Conservation (phyloP, 2,329 filamentous ascomycete genomes). For the Stemphylium beticola region DNA sequence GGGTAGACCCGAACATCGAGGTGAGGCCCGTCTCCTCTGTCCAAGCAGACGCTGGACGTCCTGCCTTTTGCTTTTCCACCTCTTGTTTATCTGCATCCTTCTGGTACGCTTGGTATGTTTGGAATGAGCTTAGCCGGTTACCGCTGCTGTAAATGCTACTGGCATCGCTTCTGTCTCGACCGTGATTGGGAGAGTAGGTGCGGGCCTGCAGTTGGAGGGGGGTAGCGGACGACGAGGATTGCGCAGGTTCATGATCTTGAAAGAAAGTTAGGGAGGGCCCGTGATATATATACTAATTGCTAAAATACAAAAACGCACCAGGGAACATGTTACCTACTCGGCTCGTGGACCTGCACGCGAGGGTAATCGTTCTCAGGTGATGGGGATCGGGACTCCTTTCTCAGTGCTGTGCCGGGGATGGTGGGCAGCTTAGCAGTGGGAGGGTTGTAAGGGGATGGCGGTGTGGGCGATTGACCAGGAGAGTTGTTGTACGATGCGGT, state of each 20-base stretch:
- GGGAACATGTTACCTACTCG: constrained; percentile 42
- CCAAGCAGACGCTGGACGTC: constrained; percentile 24
- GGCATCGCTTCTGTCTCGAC: constrained; percentile 39
- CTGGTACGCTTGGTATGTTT: constrained; percentile 25
- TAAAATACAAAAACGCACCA: constrained; percentile 36
- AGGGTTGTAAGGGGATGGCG: constrained; percentile 33
- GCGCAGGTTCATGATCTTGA: constrained; percentile 28
- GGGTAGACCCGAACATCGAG: constrained; percentile 21
- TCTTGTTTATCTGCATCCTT: constrained; percentile 7
- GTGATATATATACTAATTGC: constrained; percentile 26
- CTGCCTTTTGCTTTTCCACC: not conserved
- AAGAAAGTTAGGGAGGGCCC: constrained; percentile 35
- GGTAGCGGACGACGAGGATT: constrained; percentile 16
- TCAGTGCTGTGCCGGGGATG: constrained; percentile 28
- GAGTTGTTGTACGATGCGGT: constrained; percentile 39
- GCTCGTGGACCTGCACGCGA: constrained; percentile 27
- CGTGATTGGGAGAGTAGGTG: constrained; percentile 33
- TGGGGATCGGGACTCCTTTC: constrained; percentile 30
- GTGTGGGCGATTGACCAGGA: constrained; percentile 29
- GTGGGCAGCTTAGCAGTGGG: constrained; percentile 35
- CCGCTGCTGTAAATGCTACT: constrained; percentile 44
- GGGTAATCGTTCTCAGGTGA: constrained; percentile 27
- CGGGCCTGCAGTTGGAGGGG: constrained; percentile 17
- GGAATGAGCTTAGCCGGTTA: constrained; percentile 29
- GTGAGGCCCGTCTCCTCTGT: constrained; percentile 26